Conservation (phyloP, 2,329 filamentous ascomycete genomes). For the Cercospora sojina region DNA sequence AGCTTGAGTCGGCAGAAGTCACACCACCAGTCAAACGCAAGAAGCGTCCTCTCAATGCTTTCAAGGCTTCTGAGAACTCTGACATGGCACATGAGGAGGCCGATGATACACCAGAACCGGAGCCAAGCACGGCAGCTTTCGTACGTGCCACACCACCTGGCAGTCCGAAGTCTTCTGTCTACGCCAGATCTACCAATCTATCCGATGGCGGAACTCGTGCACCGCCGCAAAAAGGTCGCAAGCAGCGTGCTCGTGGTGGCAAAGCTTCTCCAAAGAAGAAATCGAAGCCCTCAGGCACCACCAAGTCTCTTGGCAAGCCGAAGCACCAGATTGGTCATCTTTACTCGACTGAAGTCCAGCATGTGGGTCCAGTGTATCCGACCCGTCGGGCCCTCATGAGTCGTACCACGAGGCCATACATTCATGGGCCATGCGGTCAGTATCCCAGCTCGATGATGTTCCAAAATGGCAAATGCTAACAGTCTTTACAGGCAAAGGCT, state of each 20-base stretch:
- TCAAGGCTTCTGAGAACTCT: constrained; percentile 13
- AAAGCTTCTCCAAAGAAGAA: background rate
- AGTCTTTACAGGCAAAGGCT: constrained; percentile 9
- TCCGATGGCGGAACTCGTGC: background rate
- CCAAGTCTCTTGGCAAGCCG: constrained; percentile 1
- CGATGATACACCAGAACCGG: background rate
- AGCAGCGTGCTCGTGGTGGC: background rate
- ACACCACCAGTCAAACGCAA: constrained; percentile 8
- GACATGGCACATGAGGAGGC: background rate
- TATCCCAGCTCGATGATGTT: background rate
- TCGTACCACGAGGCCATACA: constrained; percentile 28
- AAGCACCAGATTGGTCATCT: constrained; percentile 1
- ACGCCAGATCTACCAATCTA: background rate
- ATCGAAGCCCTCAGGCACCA: background rate
- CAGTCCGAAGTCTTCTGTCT: constrained; percentile 1
- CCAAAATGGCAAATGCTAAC: background rate
- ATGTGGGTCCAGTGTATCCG: constrained; percentile 27
- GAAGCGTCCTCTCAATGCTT: constrained; percentile 23
- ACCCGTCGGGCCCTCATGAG: constrained; percentile 28
- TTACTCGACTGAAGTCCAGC: constrained; percentile 6
- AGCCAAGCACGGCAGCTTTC: background rate
- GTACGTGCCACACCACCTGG: background rate
- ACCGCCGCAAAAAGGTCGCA: background rate
- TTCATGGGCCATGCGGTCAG: constrained; percentile 29
- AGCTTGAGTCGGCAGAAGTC: background rate